Evolutionary conservation across 139 green algal species (phyloP).

Genomic region (Pleodorina starrii): DNA sequence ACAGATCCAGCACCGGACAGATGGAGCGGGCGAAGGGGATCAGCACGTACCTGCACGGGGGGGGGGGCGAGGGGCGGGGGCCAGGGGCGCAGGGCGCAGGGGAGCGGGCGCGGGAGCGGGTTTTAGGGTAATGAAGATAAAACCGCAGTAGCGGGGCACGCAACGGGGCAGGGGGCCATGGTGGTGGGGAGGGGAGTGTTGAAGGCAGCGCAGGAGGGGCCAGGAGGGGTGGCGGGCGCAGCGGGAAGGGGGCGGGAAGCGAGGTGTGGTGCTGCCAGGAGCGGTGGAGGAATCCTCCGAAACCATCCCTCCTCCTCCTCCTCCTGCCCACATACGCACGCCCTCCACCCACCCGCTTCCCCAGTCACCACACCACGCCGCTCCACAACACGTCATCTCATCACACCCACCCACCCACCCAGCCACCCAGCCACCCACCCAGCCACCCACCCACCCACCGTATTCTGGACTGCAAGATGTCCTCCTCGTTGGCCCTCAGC

Average conservation of each 20-base stretch:
- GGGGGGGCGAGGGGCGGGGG: background rate
- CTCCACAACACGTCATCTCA: background rate
- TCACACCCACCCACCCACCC: background rate
- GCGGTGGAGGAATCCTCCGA: background rate
- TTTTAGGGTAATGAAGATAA: background rate
- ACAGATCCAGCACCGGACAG: conserved; percentile 57
- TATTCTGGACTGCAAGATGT: conserved; percentile 40
- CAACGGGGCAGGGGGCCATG: background rate
- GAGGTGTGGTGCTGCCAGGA: background rate
- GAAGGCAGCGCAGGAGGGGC: background rate
- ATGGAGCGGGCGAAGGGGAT: conserved; percentile 64
- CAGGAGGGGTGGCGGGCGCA: background rate
- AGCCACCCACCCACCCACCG: conserved; percentile 34
- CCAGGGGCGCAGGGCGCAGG: background rate
- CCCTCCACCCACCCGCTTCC: background rate
- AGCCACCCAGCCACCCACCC: background rate
- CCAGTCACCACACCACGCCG: background rate
- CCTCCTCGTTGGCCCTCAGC: conserved; percentile 49
- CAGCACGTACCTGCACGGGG: conserved; percentile 54
- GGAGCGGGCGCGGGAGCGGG: background rate
- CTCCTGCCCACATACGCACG: background rate
- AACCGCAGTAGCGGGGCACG: background rate
- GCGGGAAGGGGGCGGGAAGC: too few relatives aligned
- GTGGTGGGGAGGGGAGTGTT: background rate
- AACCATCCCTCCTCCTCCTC: background rate